Base-by-base conservation (phyloP, 2,329 filamentous ascomycete genomes). In the Penicillium sp. region DNA sequence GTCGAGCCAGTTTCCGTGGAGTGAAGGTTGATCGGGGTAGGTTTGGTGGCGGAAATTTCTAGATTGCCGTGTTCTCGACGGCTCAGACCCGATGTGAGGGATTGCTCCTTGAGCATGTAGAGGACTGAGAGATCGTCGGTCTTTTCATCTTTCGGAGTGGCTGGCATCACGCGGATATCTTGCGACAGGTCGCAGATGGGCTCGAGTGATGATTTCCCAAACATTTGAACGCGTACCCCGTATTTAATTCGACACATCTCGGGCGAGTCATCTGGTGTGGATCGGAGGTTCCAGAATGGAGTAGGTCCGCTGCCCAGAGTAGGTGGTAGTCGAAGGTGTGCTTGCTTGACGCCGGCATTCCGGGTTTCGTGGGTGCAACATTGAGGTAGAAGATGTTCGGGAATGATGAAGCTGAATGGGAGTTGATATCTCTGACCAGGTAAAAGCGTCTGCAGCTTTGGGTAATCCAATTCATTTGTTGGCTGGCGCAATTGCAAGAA, bases 381-480 rank as follows among this genome's bases (percentile, higher is more conserved):
- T 3, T 32, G 26, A n/a, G 39, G 39, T 1, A 42, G 39, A 36
- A 45, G 26, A 7, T 27, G 21, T 9, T 44, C 40, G 12, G 47
- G 47, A 26, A 50, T 37, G 18, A 26, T 9, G 17, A 50, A 50
- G 21, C 15, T 32, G 20, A 50, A 50, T 13, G 47, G 47, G 3
- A 50, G 26, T 7, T 26, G 18, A 12, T 50, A 50, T 13, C n/a
- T 9, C 13, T 50, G 30, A 13, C 47, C 41, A 7, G 47, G 47
- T 1, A 42, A 7, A 20, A 42, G 39, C 1, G 7, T 29, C 15
- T 42, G n/a, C n/a, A 33, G 12, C 5, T 32, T 17, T 7, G 13
- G 20, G 15, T 33, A 43, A 21, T 49, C 47, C 15, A 20, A 9
- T 17, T 44, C n/a, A 4, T 45, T 37, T n/a, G 33, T 45, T 32